phyloP scores from a whole-genome alignment of 1,284 basidiomycete genomes.

The Leccinum subrobustum region DNA sequence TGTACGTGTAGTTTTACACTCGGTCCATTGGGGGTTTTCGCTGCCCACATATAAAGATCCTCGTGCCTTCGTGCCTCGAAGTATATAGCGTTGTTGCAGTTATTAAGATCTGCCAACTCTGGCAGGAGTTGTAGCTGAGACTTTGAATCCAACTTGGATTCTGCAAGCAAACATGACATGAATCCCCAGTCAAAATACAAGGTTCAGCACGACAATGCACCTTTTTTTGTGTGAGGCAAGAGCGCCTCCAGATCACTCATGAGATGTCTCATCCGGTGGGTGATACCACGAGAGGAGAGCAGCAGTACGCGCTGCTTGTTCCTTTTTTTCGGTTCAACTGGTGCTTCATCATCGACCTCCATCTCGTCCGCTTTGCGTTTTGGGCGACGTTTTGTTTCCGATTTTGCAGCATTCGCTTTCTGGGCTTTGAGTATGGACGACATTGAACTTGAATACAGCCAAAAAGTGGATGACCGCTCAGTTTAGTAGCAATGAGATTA shows the following conservation, averaged over 20 bases:
- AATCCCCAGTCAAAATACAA: neutral
- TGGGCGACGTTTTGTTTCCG: conserved; percentile 45
- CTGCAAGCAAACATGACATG: conserved; percentile 41
- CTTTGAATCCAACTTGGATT: conserved; percentile 97
- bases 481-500: conserved; percentile 11
- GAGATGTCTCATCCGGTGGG: conserved; percentile 95
- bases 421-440: conserved; percentile 66
- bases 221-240: conserved; percentile 96
- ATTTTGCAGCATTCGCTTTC: conserved; percentile 54
- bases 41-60: conserved; percentile 96
- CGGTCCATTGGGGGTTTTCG: conserved; percentile 97
- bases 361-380: conserved; percentile 68
- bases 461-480: neutral
- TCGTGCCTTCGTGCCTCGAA: conserved; percentile 96
- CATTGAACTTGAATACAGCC: conserved; percentile 46
- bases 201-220: conserved; percentile 43
- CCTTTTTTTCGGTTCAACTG: conserved; percentile 52
- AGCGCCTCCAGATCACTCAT: conserved; percentile 93
- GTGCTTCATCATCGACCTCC: conserved; percentile 43
- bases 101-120: conserved; percentile 96
- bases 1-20: conserved; percentile 97
- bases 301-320: conserved; percentile 90
- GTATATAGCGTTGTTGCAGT: conserved; percentile 97
- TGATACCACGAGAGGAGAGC: conserved; percentile 92
- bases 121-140: conserved; percentile 93